These are phyloP conservation scores for Hamigera avellanea DNA, from an alignment of 495 filamentous ascomycete genomes.

Conservation along the genomic window DNA sequence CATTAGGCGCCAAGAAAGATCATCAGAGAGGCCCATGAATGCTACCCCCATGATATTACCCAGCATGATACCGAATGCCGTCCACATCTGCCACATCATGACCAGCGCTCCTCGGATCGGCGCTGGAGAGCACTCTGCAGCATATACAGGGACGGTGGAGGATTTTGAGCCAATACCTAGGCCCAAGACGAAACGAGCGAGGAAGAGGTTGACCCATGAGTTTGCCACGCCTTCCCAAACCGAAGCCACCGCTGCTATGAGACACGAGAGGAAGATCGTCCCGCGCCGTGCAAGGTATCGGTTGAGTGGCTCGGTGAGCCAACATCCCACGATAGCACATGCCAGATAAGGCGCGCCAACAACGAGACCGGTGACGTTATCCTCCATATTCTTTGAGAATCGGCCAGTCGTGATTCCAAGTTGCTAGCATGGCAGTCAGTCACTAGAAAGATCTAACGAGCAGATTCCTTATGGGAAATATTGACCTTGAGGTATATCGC, in stretches of 20 bases:
- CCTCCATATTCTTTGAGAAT: slow-evolving; percentile 11
- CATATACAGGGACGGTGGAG: slow-evolving; percentile 46
- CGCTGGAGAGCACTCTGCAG: slow-evolving; percentile 44
- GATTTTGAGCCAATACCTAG: slow-evolving; percentile 51
- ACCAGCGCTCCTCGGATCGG: slow-evolving; percentile 48
- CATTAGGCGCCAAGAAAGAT: slow-evolving; percentile 36
- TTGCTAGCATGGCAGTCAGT: slow-evolving; percentile 14
- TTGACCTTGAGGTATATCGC: slow-evolving; percentile 44
- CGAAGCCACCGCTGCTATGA: slow-evolving; percentile 35
- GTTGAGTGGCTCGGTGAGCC: slow-evolving; percentile 46
- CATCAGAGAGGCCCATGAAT: slow-evolving; percentile 33
- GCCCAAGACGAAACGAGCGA: slow-evolving; percentile 48
- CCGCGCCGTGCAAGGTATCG: slow-evolving; percentile 43
- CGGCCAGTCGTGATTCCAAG: slow-evolving; percentile 14
- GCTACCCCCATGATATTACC: slow-evolving; percentile 64
- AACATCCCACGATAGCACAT: slow-evolving; percentile 35
- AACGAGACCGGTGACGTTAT: slow-evolving; percentile 32
- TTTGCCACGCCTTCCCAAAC: slow-evolving; percentile 38
- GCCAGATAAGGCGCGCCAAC: slow-evolving; percentile 35
- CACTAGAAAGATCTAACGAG: slow-evolving; percentile 33
- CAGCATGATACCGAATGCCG: slow-evolving; percentile 72
- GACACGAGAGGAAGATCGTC: slow-evolving; percentile 43
- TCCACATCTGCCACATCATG: slow-evolving; percentile 56
- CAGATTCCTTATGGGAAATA: not conserved
- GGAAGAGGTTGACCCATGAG: slow-evolving; percentile 41